phyloP scores from a whole-genome alignment of 306 rosid species.

The Lathyrus aphaca region DNA sequence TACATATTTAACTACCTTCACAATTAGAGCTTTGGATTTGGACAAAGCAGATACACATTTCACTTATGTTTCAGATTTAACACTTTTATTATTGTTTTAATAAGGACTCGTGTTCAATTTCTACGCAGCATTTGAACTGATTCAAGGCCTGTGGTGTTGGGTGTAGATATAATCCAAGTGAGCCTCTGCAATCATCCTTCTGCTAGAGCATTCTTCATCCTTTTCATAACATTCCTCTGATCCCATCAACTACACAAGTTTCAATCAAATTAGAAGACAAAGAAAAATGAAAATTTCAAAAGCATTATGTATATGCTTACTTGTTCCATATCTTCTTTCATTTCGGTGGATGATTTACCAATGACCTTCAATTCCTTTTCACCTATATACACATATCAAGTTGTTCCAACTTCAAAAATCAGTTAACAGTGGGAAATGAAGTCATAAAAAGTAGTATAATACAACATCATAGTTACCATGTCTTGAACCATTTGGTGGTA shows the following conservation, averaged over 20 bases:
- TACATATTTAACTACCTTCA: too few relatives aligned
- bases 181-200: slow-evolving; percentile 70
- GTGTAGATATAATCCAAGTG: slow-evolving; percentile 92
- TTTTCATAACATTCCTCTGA: slow-evolving; percentile 49
- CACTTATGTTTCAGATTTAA: slow-evolving; percentile 13
- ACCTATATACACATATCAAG: slow-evolving; percentile 40
- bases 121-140: slow-evolving; percentile 5
- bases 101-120: background rate
- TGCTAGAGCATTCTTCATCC: slow-evolving; percentile 51
- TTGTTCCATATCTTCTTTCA: slow-evolving; percentile 37
- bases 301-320: slow-evolving; percentile 37
- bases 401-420: slow-evolving; percentile 29
- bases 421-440: background rate
- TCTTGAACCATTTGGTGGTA: slow-evolving; percentile 33
- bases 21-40: too few relatives aligned
- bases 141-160: slow-evolving; percentile 61
- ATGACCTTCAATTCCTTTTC: slow-evolving; percentile 38
- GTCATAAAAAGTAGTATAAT: background rate
- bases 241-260: slow-evolving; percentile 46
- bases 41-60: too few relatives aligned
- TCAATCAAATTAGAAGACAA: background rate
- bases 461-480: slow-evolving; percentile 43
- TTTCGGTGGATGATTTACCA: slow-evolving; percentile 16
- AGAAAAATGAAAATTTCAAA: too few relatives aligned
- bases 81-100: slow-evolving; percentile 15